A percentile compares a stretch with the other conserved stretches of the same genome.
Conservation (phyloP, 1,139 yeast species). For the Suhomyces maxii region DNA sequence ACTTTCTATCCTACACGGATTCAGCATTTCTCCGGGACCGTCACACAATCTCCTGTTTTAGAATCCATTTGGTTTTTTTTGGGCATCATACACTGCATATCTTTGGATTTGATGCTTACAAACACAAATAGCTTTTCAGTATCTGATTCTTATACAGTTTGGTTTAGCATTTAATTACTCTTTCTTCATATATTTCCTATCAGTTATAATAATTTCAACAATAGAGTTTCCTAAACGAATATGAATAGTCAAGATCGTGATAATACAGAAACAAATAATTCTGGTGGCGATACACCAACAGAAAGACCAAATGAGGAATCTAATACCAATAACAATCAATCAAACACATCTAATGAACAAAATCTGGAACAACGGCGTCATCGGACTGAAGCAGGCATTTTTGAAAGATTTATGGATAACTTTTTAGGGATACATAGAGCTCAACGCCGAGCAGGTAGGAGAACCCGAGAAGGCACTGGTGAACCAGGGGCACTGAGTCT, state of each 20-base stretch:
- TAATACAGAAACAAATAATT: neutral
- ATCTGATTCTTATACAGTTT: no score
- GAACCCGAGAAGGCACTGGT: neutral
- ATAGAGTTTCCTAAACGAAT: neutral
- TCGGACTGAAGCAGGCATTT: conserved; percentile 14
- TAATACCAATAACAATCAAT: neutral
- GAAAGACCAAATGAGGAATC: neutral
- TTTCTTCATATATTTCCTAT: no score
- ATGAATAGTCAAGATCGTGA: neutral
- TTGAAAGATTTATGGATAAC: conserved; percentile 19
- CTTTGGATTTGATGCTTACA: neutral
- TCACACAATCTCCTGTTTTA: no score
- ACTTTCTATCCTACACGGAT: neutral
- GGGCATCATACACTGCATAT: no score
- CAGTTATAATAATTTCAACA: no score
- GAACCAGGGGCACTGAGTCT: neutral
- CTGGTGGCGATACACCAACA: neutral
- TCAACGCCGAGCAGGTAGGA: conserved; percentile 2
- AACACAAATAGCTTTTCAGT: neutral
- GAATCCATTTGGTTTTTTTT: no score
- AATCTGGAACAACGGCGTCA: conserved; percentile 3
- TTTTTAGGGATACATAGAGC: conserved; percentile 13
- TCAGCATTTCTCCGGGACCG: neutral
- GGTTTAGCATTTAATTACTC: no score
- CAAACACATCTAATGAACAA: neutral